Evolutionary conservation across 192 early-diverging fungal species (phyloP), one percentile per base, ranked within the genome.

Genomic region (Cladochytrium replicatum): DNA sequence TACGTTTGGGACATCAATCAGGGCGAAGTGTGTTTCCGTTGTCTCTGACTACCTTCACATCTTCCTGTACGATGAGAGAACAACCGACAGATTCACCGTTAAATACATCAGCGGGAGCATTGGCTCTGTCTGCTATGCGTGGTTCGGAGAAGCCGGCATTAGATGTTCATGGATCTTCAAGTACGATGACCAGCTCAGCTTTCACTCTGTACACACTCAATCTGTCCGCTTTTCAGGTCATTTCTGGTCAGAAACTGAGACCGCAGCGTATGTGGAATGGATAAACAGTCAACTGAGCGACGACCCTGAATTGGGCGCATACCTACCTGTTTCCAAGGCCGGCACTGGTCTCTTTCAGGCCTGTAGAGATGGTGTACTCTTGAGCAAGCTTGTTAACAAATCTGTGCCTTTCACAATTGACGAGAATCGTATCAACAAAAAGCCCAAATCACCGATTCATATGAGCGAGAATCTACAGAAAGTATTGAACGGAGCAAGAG

Each of bases 301-400:
- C 5, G 63, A 68, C 24, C 11, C 52, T 4, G 57, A 67, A 32
- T 46, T 67, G 19, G 26, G 30, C 22, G 21, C 34, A 2, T n/a
- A 38, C 21, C 37, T 68, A 22, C 66, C 66, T 15, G 47, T 68
- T 30, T 23, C 52, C 9, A 26, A 26, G 13, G 1, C 22, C 3
- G 5, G 27, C 3, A 62, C 34, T 24, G 60, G 52, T 13, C 28
- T 68, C 19, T 68, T 68, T 37, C 57, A 68, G 6, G 57, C 58
- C 22, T 58, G 50, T 32, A 32, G 31, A 15, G 66, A 68, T 39
- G 66, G 66, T 29, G 13, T 68, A n/a, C 43, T 68, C 24, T 51
- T 68, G n/a, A 59, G 46, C 57, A 68, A 68, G 44, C 64, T 68
- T 32, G 52, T 68, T 30, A 68, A 68, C 55, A 51, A 67, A 38